phyloP scores from a whole-genome alignment of 2,329 filamentous ascomycete genomes.

The Drechslerella stenobrocha region DNA sequence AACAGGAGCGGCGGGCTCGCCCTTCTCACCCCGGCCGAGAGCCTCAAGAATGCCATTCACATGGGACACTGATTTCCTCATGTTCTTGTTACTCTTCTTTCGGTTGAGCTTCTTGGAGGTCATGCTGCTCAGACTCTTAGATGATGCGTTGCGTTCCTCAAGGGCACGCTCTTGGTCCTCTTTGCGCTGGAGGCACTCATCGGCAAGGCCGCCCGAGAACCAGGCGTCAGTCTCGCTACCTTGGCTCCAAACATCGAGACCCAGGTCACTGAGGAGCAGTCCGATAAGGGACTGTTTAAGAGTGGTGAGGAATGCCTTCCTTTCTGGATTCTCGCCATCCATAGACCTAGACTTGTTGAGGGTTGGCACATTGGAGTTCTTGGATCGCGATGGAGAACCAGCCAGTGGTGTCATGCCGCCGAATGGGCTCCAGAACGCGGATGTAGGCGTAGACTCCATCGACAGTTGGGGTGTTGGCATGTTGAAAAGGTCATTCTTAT shows the following conservation, averaged over 20 bases:
- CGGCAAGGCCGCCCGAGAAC: slow-evolving; percentile 70
- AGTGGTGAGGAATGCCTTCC: slow-evolving; percentile 74
- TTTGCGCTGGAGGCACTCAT: slow-evolving; percentile 67
- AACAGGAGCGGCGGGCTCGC: slow-evolving; percentile 56
- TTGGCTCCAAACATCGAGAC: slow-evolving; percentile 78
- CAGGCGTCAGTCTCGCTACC: slow-evolving; percentile 92
- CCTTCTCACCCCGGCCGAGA: slow-evolving; percentile 57
- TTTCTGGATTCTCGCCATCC: slow-evolving; percentile 67
- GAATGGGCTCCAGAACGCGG: slow-evolving; percentile 63
- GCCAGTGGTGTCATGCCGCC: slow-evolving; percentile 67
- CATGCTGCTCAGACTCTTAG: slow-evolving; percentile 58
- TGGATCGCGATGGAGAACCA: slow-evolving; percentile 33
- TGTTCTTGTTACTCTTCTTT: slow-evolving; percentile 69
- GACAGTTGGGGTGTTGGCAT: slow-evolving; percentile 71
- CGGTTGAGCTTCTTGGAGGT: slow-evolving; percentile 60
- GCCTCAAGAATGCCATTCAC: slow-evolving; percentile 56
- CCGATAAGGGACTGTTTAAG: slow-evolving; percentile 79
- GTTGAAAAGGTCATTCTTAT: slow-evolving; percentile 63
- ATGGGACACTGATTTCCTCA: slow-evolving; percentile 59
- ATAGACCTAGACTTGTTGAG: slow-evolving; percentile 64
- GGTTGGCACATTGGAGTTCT: slow-evolving; percentile 26
- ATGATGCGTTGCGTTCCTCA: slow-evolving; percentile 56
- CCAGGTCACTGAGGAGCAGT: slow-evolving; percentile 83
- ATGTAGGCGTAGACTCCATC: slow-evolving; percentile 70
- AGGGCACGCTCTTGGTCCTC: slow-evolving; percentile 61